phyloP scores from a whole-genome alignment of 371 early-diverging fungal species.

The Phascolomyces articulosus region DNA sequence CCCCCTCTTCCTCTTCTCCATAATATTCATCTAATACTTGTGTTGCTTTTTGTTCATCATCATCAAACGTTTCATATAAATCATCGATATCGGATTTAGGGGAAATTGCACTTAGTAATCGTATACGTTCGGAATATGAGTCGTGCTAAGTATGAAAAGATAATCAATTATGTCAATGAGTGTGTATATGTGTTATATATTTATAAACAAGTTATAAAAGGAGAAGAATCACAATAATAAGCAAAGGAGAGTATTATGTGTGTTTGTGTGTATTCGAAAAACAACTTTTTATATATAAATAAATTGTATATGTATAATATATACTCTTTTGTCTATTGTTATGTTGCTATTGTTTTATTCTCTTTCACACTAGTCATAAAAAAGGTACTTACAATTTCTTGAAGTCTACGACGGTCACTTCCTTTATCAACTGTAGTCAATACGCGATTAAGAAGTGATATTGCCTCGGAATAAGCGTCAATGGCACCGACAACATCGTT shows the following conservation, averaged over 20 bases:
- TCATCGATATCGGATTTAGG: conserved; percentile 29
- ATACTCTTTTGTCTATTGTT: too few relatives aligned
- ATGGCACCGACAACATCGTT: conserved; percentile 51
- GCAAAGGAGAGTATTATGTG: too few relatives aligned
- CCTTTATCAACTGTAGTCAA: conserved; percentile 39
- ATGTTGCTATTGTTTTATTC: too few relatives aligned
- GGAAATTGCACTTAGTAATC: conserved; percentile 25
- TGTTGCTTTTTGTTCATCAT: not conserved
- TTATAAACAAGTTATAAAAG: not conserved
- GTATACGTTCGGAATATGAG: conserved; percentile 32
- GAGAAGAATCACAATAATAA: too few relatives aligned
- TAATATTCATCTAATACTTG: not conserved
- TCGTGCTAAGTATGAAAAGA: conserved; percentile 23
- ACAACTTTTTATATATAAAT: too few relatives aligned
- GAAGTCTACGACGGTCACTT: conserved; percentile 40
- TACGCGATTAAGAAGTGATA: conserved; percentile 42
- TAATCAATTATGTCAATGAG: not conserved
- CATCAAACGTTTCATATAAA: conserved; percentile 23
- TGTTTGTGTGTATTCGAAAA: too few relatives aligned
- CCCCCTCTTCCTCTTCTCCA: conserved; percentile 12
- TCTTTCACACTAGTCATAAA: too few relatives aligned
- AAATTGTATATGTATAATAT: too few relatives aligned
- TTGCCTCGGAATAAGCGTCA: conserved; percentile 49
- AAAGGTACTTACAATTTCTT: conserved; percentile 44
- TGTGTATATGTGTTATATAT: too few relatives aligned